Base-by-base conservation (phyloP, 2,329 filamentous ascomycete species). In the Alternaria atra region DNA sequence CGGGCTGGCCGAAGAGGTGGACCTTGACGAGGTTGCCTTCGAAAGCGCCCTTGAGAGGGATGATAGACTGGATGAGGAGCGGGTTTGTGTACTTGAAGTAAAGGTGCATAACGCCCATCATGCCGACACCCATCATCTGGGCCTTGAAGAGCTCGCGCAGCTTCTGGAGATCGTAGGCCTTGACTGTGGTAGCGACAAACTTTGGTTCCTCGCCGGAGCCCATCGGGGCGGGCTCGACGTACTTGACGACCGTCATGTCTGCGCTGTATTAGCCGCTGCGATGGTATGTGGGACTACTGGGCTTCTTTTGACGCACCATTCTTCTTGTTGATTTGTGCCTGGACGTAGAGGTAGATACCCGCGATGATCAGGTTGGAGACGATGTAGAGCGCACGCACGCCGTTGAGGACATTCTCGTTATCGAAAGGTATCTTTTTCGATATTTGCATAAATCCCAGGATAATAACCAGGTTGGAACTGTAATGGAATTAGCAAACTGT, bases 61-160 rank as follows among this genome's bases (percentile, higher is more conserved):
- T 95, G 84, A 99, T 97, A 80, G 91, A 96, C 88, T 99, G 95
- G 84, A 99, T 97, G 76, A 97, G 85, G 52, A 99, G 91, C 42
- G 95, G 95, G 89, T 98, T 99, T 84, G 94, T 98, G 90, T 98
- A 99, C 82, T 97, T 94, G 87, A 99, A 91, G 89, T 98, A 99
- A 64, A 99, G 70, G 84, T 99, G 95, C 94, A 99, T 98, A 77
- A 97, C 92, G 64, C 82, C 89, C 94, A 99, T 98, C 94, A 99
- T 99, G 80, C 87, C 94, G 60, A 99, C 86, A 62, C 95, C 95
- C 92, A 97, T 98, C 75, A 96, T 83, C 84, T 98, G 94, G 67
- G 90, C 87, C 81, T 95, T 95, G 87, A 94, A 92, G 69, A 93
- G 86, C 67, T 87, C 85, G 83, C 91, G 91, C 78, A 98, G 87